Evolutionary conservation across 1,139 yeast genomes (phyloP).

Genomic region (Kodamaea sp.): DNA sequence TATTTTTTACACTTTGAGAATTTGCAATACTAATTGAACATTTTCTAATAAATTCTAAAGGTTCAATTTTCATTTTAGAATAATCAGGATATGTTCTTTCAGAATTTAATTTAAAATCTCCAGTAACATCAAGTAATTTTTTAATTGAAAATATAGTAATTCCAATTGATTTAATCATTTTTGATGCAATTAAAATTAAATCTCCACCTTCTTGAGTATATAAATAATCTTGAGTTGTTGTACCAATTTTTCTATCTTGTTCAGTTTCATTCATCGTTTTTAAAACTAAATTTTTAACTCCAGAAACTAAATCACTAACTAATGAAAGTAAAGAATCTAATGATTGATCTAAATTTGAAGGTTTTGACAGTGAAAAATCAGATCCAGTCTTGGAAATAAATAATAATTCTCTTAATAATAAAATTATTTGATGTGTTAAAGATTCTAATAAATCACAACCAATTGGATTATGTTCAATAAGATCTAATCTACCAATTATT

Average conservation of each 20-base stretch:
- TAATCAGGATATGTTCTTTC: conserved; percentile 76
- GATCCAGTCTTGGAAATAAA: conserved; percentile 58
- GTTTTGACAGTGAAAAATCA: conserved; percentile 38
- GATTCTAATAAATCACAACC: conserved; percentile 68
- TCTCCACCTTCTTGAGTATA: conserved; percentile 67
- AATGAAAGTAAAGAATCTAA: conserved; percentile 55
- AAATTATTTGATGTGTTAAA: conserved; percentile 63
- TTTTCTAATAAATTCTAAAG: conserved; percentile 56
- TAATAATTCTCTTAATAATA: conserved; percentile 59
- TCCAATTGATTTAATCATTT: conserved; percentile 58
- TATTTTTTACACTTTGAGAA: conserved; percentile 28
- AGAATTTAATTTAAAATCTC: conserved; percentile 67
- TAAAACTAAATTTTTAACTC: conserved; percentile 60
- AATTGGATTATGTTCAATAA: conserved; percentile 65
- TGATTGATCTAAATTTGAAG: conserved; percentile 50
- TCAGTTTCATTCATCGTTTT: conserved; percentile 45
- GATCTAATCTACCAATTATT: conserved; percentile 67
- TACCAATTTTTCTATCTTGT: conserved; percentile 16
- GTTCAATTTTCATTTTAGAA: conserved; percentile 51
- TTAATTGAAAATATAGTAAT: conserved; percentile 45
- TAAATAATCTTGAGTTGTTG: conserved; percentile 34
- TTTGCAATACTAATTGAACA: conserved; percentile 63
- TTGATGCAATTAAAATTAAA: conserved; percentile 57
- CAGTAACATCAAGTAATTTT: conserved; percentile 48
- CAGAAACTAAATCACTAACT: conserved; percentile 62